These are phyloP conservation scores for Glycine soja DNA, from an alignment of 306 rosid genomes.

Conservation along the genomic window DNA sequence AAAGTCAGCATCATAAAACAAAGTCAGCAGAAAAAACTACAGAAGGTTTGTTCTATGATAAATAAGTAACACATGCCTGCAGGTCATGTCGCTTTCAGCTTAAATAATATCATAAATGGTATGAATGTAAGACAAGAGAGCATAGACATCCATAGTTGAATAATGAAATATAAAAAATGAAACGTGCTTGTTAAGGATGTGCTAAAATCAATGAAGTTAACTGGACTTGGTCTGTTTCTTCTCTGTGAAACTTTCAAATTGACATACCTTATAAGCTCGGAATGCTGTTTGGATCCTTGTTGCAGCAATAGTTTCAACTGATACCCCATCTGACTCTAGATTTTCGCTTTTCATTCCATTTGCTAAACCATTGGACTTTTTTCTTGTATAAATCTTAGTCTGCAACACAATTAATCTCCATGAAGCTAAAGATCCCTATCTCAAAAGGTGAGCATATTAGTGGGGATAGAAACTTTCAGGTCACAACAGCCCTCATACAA, in stretches of 20 bases:
- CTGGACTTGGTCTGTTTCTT: too few relatives aligned
- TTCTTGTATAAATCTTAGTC: slow-evolving; percentile 40
- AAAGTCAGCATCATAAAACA: neutral
- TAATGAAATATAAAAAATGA: too few relatives aligned
- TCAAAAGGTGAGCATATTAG: neutral
- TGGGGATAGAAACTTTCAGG: neutral
- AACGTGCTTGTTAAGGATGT: too few relatives aligned
- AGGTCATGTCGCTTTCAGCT: too few relatives aligned
- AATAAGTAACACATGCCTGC: neutral
- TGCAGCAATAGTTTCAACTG: slow-evolving; percentile 74
- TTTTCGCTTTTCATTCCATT: slow-evolving; percentile 43
- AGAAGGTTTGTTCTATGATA: neutral
- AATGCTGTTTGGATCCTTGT: slow-evolving; percentile 75
- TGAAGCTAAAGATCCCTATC: slow-evolving; percentile 54
- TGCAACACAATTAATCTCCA: slow-evolving; percentile 51
- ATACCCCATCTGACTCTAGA: slow-evolving; percentile 51
- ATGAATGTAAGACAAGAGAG: too few relatives aligned
- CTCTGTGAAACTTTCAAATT: neutral
- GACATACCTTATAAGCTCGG: slow-evolving; percentile 70
- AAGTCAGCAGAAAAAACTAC: neutral
- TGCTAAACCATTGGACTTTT: slow-evolving; percentile 16
- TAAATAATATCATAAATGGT: too few relatives aligned
- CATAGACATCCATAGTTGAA: too few relatives aligned
- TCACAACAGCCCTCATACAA: slow-evolving; percentile 29
- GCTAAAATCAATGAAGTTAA: too few relatives aligned